These are phyloP conservation scores for Botrytis byssoidea DNA, from an alignment of 2,329 filamentous ascomycete genomes.

Conservation along the genomic window DNA sequence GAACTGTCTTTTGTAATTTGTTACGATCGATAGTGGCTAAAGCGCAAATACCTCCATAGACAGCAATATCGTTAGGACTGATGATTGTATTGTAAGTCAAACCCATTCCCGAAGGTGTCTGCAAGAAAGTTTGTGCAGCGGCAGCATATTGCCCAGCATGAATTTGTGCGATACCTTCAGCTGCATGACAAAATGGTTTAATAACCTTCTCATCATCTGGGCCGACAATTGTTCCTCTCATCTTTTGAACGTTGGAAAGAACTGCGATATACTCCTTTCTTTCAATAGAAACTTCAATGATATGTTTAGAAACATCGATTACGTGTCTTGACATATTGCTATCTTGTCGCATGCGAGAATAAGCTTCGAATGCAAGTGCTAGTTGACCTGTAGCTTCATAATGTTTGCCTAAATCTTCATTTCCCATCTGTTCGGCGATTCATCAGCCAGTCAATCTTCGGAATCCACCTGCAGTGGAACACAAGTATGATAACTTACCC, in stretches of 20 bases:
- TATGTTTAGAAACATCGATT: slow-evolving; percentile 74
- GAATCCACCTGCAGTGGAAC: not conserved
- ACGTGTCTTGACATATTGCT: slow-evolving; percentile 82
- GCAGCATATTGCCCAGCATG: slow-evolving; percentile 56
- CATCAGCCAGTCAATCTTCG: not conserved
- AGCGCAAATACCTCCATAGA: slow-evolving; percentile 87
- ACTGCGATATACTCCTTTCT: slow-evolving; percentile 75
- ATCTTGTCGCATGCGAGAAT: slow-evolving; percentile 83
- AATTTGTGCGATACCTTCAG: slow-evolving; percentile 60
- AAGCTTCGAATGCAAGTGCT: slow-evolving; percentile 70
- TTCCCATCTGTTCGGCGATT: slow-evolving; percentile 68
- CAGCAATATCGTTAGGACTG: slow-evolving; percentile 82
- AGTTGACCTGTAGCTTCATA: slow-evolving; percentile 77
- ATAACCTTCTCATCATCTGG: slow-evolving; percentile 47
- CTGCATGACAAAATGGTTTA: slow-evolving; percentile 55
- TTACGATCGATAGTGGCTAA: slow-evolving; percentile 83
- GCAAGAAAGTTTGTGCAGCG: slow-evolving; percentile 67
- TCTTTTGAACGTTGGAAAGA: slow-evolving; percentile 64
- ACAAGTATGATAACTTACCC: slow-evolving; percentile 54
- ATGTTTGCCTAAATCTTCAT: slow-evolving; percentile 87
- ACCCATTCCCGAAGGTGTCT: slow-evolving; percentile 43
- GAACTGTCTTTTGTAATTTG: slow-evolving; percentile 70
- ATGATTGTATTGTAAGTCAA: slow-evolving; percentile 67
- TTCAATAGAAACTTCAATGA: slow-evolving; percentile 73
- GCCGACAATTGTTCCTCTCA: slow-evolving; percentile 49